Evolutionary conservation across 116 monocot species (phyloP).

Genomic region (Dioscorea cayenensis): DNA sequence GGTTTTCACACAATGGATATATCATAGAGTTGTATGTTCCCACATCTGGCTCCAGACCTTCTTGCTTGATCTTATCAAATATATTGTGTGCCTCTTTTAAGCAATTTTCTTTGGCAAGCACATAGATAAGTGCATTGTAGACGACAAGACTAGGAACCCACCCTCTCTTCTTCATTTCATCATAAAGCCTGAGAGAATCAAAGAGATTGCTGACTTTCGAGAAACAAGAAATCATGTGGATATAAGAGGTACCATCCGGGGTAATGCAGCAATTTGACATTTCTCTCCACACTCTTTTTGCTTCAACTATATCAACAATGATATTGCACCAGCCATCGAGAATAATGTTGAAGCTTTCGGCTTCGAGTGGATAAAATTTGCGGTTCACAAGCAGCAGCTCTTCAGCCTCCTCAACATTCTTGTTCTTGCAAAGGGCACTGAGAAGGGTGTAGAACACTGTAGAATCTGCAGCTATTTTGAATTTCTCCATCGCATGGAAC

Average conservation of each 20-base stretch:
- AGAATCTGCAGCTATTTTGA: conserved; percentile 53
- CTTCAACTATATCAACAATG: conserved; percentile 55
- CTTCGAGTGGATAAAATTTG: conserved; percentile 62
- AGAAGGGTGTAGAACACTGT: conserved; percentile 61
- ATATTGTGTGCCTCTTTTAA: conserved; percentile 50
- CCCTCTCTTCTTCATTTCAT: conserved; percentile 82
- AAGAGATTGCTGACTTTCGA: conserved; percentile 69
- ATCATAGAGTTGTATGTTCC: conserved; percentile 70
- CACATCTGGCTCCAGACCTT: conserved; percentile 40
- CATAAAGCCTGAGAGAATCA: conserved; percentile 69
- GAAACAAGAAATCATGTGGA: conserved; percentile 66
- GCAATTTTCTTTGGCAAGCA: conserved; percentile 58
- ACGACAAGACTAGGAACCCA: conserved; percentile 50
- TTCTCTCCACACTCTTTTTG: conserved; percentile 91
- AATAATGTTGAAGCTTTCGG: conserved; percentile 75
- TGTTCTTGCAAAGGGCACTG: conserved; percentile 59
- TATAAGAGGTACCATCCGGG: conserved; percentile 72
- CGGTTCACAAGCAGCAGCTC: conserved; percentile 56
- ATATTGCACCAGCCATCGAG: conserved; percentile 73
- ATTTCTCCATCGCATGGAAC: conserved; percentile 70
- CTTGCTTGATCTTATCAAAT: conserved; percentile 41
- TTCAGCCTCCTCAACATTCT: conserved; percentile 84
- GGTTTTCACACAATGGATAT: conserved; percentile 65
- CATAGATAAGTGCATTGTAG: conserved; percentile 71
- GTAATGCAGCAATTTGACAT: conserved; percentile 75